A percentile compares a stretch with the other conserved stretches of the same genome.
phyloP scores from a whole-genome alignment of 192 early-diverging fungal genomes.

The Spizellomyces punctatus region DNA sequence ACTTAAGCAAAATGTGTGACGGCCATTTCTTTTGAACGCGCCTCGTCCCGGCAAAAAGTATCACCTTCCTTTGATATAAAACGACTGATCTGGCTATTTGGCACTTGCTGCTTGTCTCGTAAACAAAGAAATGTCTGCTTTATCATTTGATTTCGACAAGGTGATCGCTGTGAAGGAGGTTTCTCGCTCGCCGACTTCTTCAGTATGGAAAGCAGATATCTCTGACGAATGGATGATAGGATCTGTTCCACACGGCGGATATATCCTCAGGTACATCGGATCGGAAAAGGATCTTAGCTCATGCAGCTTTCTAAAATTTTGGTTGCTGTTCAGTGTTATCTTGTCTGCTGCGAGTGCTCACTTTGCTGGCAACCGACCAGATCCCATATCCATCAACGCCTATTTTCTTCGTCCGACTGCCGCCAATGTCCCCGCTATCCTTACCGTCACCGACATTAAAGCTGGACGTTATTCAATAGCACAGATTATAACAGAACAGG shows the following conservation, averaged over 20 bases:
- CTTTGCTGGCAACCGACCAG: not conserved
- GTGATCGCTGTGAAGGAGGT: not conserved
- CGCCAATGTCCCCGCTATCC: not conserved
- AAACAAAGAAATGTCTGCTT: too few species aligned
- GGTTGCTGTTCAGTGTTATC: not conserved
- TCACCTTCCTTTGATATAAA: too few species aligned
- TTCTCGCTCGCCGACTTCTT: not conserved
- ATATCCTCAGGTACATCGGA: not conserved
- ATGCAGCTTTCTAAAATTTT: too few species aligned
- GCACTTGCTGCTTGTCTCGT: too few species aligned
- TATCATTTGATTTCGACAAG: constrained; percentile 6
- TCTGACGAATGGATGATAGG: constrained; percentile 20
- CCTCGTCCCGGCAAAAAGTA: too few species aligned
- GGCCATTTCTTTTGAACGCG: too few species aligned
- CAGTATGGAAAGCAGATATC: not conserved
- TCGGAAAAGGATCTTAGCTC: too few species aligned
- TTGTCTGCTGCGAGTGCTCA: not conserved
- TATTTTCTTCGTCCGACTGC: not conserved
- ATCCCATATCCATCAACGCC: constrained; percentile 15
- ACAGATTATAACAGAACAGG: not conserved
- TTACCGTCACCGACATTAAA: not conserved
- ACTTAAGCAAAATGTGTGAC: too few species aligned
- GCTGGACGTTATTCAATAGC: constrained; percentile 3
- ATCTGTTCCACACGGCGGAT: constrained; percentile 7
- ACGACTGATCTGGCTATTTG: too few species aligned